Base-by-base conservation (phyloP, 352 stramenopile genomes). In the Phytopythium cucurbitacearum region DNA sequence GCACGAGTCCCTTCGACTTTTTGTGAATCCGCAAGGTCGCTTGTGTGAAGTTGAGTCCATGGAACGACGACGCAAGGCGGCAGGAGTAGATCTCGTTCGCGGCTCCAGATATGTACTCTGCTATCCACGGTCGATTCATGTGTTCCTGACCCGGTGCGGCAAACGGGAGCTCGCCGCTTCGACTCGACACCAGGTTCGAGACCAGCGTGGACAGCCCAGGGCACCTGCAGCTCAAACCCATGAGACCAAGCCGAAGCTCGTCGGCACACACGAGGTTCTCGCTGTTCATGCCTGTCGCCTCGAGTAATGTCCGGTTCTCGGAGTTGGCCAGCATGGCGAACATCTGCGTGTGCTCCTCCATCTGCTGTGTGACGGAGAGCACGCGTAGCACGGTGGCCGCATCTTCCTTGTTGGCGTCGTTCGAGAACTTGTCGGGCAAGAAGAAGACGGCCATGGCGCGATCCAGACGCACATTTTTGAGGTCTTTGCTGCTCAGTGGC, bases 321-420 rank as follows among this genome's bases (percentile, higher is more conserved):
- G 83, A 89, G 51, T 95, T 91, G 32, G 85, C 76, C 28, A 95
- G 68, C 79, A 93, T 90, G 3, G 83, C 85, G 52, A 89, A 92
- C 7, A 93, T 52, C 42, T 91, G 82, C 8, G 81, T 89, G 34
- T 82, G 65, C 4, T 78, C 71, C 32, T 73, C 38, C 34, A 85
- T 74, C 9, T 86, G 70, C 53, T 93, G 82, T 4, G 67, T 78
- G 3, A 93, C 85, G 0, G 85, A 85, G 0, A 95, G 66, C 36
- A 95, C 85, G 11, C 85, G 82, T 3, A 95, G 56, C 10, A 95
- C 82, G 0, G 82, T 95, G 33, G 79, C 74, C 0, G 85, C 85
- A 36, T 95, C 85, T 71, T 95, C 82, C 50, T 89, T 76, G 28
- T 89, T 89, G 4, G 69, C 79, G 49, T 91, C 72, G 21, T 85